A percentile compares a stretch with the other conserved stretches of the same genome.
Evolutionary conservation across 208 protist genomes (phyloP).

Genomic region (Acanthamoeba triangularis): DNA sequence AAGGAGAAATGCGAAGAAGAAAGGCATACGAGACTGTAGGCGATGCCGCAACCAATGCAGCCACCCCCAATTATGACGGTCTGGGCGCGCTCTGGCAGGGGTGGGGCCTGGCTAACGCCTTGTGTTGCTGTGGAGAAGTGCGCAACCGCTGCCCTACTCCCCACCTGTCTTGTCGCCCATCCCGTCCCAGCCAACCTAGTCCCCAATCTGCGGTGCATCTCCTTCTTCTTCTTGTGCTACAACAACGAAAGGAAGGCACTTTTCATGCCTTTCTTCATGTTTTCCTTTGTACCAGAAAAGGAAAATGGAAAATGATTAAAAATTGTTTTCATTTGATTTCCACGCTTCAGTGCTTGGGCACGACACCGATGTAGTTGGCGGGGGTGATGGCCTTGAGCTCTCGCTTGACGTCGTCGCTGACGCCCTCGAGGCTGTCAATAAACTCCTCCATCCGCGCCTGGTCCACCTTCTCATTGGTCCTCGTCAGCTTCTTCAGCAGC

Average conservation of each 20-base stretch:
- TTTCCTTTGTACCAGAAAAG: too few species aligned
- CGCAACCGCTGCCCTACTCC: not conserved
- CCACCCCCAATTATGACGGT: conserved; percentile 62
- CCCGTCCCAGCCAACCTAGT: not conserved
- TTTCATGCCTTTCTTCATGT: too few species aligned
- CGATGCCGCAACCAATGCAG: conserved; percentile 56
- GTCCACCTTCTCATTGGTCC: conserved; percentile 91
- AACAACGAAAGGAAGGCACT: too few species aligned
- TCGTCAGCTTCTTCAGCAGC: conserved; percentile 70
- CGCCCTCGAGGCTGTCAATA: conserved; percentile 92
- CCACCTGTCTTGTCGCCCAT: not conserved
- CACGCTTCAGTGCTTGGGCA: conserved; percentile 55
- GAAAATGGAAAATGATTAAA: too few species aligned
- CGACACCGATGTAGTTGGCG: conserved; percentile 87
- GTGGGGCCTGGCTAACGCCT: not conserved
- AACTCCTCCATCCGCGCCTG: conserved; percentile 92
- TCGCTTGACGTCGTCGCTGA: conserved; percentile 93
- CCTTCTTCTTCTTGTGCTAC: not conserved
- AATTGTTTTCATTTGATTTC: too few species aligned
- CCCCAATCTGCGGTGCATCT: not conserved
- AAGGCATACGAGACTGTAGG: conserved; percentile 29
- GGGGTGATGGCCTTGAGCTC: conserved; percentile 93
- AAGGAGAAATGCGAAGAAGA: too few species aligned
- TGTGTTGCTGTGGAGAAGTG: not conserved
- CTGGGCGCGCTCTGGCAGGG: conserved; percentile 36